Evolutionary conservation across 2,329 filamentous ascomycete genomes (phyloP), one percentile per base, ranked within the genome.

Genomic region (Botrytis medusae): DNA sequence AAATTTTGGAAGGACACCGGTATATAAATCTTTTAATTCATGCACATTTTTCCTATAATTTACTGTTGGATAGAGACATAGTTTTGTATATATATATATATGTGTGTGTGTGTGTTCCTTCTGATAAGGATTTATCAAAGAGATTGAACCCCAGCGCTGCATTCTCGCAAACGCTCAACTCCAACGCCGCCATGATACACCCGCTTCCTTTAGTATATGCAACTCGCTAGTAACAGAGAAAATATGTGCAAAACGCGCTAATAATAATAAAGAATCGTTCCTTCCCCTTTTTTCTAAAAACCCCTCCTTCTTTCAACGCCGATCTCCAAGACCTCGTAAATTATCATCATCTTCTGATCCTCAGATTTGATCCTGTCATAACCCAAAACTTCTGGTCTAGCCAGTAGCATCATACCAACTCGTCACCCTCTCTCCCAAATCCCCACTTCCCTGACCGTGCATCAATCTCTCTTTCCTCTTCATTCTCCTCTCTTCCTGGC

Each of bases 391-490:
- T 8, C 18, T 9, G 29, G 34, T 42, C 34, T 68, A 68, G 9
- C 25, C 65, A 32, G 54, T 69, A 44, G 67, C 37, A 61, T 69
- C 67, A 69, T 34, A 69, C 67, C 67, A 69, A 69, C 40, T 69
- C 54, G 37, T 37, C 2, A 37, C 69, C 32, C 42, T 54, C 59
- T 42, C 69, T 1, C 60, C 59, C 34, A 62, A 25, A 65, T 71
- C 69, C 2, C 42, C 59, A 54, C 32, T 42, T 32, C 59, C 69
- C 4, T n/a, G 25, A 1, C 42, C 69, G 65, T 54, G 44, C 42
- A 25, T 2, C 5, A 18, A 25, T 25, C 69, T 61, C 32, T 48
- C 51, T 16, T 32, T 69, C 37, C 62, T 69, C n/a, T 14, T 32
- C 16, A 7, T 5, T 1, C 59, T 59, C n/a, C 48, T 60, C 29